Percentiles rank a stretch among this genome's conserved stretches.
These are phyloP conservation scores for Mycocentrospora acerina DNA, from an alignment of 2,329 filamentous ascomycete species.

Conservation along the genomic window DNA sequence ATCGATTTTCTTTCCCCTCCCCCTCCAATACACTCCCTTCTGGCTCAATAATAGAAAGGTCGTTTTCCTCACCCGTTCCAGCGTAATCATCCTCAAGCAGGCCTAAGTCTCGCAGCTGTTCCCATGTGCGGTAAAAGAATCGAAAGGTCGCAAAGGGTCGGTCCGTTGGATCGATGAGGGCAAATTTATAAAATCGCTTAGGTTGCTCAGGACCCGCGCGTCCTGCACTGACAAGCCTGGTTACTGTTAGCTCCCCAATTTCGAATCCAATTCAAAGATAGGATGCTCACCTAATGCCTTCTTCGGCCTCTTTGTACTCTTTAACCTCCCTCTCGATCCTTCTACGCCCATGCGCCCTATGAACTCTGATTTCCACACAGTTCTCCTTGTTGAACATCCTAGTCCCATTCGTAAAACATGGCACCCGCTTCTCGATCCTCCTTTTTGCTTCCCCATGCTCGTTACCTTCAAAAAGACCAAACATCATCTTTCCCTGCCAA, in stretches of 20 bases:
- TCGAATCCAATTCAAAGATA: not conserved
- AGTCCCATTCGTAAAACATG: conserved; percentile 39
- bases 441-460: conserved; percentile 30
- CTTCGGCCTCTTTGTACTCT: conserved; percentile 21
- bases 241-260: conserved; percentile 9
- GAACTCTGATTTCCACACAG: conserved; percentile 46
- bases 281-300: conserved; percentile 34
- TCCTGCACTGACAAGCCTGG: conserved; percentile 42
- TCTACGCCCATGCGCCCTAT: conserved; percentile 44
- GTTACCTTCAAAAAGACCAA: conserved; percentile 43
- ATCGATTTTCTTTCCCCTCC: not conserved
- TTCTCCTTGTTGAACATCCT: conserved; percentile 26
- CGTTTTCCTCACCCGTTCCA: conserved; percentile 17
- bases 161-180: conserved; percentile 52
- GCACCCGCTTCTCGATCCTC: conserved; percentile 44
- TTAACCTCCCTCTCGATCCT: conserved; percentile 35
- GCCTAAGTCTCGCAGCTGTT: conserved; percentile 27
- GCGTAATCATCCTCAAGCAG: conserved; percentile 17
- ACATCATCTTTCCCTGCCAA: conserved; percentile 50
- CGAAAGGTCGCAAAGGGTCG: conserved; percentile 51
- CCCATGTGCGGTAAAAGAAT: conserved; percentile 41
- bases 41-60: conserved; percentile 32
- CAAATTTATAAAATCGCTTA: conserved; percentile 51
- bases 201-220: conserved; percentile 42
- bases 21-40: conserved; percentile 1